Evolutionary conservation across 768 basidiomycete species (phyloP).

Genomic region (Tephrocybe sp.): DNA sequence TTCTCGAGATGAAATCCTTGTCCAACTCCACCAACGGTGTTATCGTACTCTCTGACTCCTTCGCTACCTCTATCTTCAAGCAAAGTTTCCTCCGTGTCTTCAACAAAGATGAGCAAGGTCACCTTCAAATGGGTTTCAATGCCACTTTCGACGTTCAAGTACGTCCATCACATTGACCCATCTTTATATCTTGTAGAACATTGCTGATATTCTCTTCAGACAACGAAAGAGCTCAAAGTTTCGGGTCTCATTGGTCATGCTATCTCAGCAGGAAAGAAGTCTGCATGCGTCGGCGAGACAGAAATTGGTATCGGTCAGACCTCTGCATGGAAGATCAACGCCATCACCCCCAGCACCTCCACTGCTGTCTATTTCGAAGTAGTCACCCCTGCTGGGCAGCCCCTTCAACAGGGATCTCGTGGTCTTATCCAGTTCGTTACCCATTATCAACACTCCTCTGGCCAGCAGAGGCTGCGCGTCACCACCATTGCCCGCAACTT

Average conservation of each 20-base stretch:
- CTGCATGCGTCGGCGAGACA: conserved; percentile 94
- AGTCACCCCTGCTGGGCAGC: conserved; percentile 94
- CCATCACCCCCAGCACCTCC: conserved; percentile 82
- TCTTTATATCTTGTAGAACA: too few relatives aligned
- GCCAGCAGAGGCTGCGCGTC: conserved; percentile 93
- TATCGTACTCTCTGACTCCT: conserved; percentile 95
- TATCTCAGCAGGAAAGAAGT: conserved; percentile 96
- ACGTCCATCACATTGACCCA: conserved; percentile 12
- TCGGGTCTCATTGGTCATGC: conserved; percentile 97
- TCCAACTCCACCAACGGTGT: conserved; percentile 96
- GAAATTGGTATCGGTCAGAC: conserved; percentile 99
- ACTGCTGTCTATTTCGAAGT: conserved; percentile 97
- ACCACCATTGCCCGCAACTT: conserved; percentile 98
- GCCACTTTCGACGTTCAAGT: conserved; percentile 98
- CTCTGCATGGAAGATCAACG: conserved; percentile 96
- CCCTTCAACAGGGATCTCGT: conserved; percentile 82
- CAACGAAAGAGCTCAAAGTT: conserved; percentile 97
- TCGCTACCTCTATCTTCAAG: conserved; percentile 98
- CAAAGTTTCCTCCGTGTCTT: conserved; percentile 94
- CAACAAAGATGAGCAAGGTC: conserved; percentile 88
- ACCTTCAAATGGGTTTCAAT: conserved; percentile 97
- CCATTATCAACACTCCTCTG: conserved; percentile 96
- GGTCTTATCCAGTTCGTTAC: conserved; percentile 98
- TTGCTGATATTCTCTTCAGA: conserved; percentile 55
- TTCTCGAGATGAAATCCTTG: conserved; percentile 95